Conservation (phyloP, 495 filamentous ascomycete species). For the Margaritispora aquatica region DNA sequence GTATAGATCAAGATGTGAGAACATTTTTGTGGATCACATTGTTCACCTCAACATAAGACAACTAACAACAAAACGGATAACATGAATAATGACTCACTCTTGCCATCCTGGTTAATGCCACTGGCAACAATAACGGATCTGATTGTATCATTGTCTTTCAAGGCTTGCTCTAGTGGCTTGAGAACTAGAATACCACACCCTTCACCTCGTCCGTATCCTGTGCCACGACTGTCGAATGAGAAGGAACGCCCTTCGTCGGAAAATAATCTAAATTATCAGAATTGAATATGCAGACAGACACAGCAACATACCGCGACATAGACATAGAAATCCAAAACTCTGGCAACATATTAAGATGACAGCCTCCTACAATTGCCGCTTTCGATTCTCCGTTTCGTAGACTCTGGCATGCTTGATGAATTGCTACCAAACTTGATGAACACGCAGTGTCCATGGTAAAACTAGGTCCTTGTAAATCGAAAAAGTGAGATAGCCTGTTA, state of each 20-base stretch:
- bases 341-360: slow-evolving; percentile 17
- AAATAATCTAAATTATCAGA: slow-evolving; percentile 15
- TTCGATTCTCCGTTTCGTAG: slow-evolving; percentile 52
- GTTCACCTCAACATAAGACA: too few species aligned
- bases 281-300: neutral
- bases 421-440: slow-evolving; percentile 61
- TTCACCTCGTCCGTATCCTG: slow-evolving; percentile 64
- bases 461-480: slow-evolving; percentile 50
- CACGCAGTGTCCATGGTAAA: slow-evolving; percentile 85
- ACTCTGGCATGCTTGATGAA: slow-evolving; percentile 75
- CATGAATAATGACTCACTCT: too few species aligned
- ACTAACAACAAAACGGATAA: too few species aligned
- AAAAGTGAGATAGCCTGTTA: slow-evolving; percentile 56
- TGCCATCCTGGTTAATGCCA: slow-evolving; percentile 59
- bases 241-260: slow-evolving; percentile 42
- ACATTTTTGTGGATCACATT: too few species aligned
- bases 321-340: slow-evolving; percentile 25
- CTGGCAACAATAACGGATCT: slow-evolving; percentile 54
- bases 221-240: slow-evolving; percentile 56
- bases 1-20: too few species aligned
- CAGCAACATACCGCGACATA: slow-evolving; percentile 22
- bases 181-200: slow-evolving; percentile 52
- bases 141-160: slow-evolving; percentile 50
- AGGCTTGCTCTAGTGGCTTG: slow-evolving; percentile 53
- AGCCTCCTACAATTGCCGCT: slow-evolving; percentile 21